Conservation (phyloP, 2,329 filamentous ascomycete genomes). For the Beauveria pseudobassiana region DNA sequence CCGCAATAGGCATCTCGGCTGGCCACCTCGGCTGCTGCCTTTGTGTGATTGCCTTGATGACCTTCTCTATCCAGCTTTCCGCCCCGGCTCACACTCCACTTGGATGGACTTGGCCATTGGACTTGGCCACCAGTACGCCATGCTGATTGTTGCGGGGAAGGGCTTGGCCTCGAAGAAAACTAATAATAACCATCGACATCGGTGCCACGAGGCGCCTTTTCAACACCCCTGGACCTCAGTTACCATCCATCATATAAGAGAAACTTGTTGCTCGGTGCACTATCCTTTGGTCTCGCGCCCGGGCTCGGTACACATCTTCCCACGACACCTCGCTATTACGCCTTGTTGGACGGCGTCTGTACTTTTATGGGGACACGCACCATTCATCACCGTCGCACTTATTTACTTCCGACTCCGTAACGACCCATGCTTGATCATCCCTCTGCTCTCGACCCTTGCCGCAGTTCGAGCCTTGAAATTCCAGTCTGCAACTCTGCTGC, state of each 20-base stretch:
- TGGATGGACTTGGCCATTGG: not conserved
- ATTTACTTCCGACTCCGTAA: slow-evolving; percentile 1
- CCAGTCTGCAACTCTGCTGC: not conserved
- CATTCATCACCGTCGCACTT: slow-evolving; percentile 4
- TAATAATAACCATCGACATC: not conserved
- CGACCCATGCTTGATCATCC: not conserved
- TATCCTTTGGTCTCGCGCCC: not conserved
- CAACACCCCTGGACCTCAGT: not conserved
- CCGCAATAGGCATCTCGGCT: slow-evolving; percentile 7
- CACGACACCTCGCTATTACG: not conserved
- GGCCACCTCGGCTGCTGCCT: not conserved
- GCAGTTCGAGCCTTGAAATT: not conserved
- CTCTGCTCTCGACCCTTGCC: not conserved
- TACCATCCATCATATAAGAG: not conserved
- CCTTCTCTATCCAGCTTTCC: slow-evolving; percentile 1
- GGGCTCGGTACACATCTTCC: not conserved
- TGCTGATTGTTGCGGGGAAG: not conserved
- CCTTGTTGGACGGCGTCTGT: not conserved
- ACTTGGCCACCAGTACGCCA: not conserved
- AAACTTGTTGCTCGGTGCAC: not conserved
- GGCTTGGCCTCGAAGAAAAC: not conserved
- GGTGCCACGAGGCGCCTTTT: not conserved
- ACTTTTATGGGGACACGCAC: slow-evolving; percentile 8
- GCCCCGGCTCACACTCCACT: not conserved
- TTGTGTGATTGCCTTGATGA: not conserved